phyloP scores from a whole-genome alignment of 108 stramenopile species.

The Epithemia pelagica region DNA sequence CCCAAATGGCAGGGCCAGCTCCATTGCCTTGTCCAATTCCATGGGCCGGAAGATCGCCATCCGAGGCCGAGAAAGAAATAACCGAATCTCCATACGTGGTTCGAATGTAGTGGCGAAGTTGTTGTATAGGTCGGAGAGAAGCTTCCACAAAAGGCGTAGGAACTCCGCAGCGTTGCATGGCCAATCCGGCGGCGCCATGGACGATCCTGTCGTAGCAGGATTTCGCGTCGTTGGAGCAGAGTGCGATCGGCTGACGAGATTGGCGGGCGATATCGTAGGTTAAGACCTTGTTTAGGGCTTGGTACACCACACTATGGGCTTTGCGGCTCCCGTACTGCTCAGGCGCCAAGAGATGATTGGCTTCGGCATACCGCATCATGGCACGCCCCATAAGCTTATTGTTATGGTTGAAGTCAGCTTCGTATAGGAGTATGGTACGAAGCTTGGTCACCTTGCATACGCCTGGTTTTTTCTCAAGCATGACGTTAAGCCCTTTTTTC shows the following conservation, averaged over 20 bases:
- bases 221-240: not conserved
- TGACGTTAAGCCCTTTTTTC: not conserved
- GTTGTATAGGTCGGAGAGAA: not conserved
- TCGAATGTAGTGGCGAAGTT: not conserved
- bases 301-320: not conserved
- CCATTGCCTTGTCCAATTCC: not conserved
- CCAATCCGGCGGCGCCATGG: not conserved
- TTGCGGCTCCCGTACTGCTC: not conserved
- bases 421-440: not conserved
- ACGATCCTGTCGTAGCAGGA: not conserved
- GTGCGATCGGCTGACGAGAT: not conserved
- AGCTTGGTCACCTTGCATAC: not conserved
- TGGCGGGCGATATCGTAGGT: not conserved
- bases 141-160: not conserved
- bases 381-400: not conserved
- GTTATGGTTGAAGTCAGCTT: not conserved
- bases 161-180: not conserved
- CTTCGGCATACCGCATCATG: not conserved
- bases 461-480: not conserved
- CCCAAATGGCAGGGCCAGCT: not conserved
- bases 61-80: not conserved
- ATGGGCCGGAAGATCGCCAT: not conserved
- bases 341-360: not conserved
- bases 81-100: not conserved
- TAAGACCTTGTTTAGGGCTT: not conserved